Conservation (phyloP, 768 basidiomycete genomes). For the Naganishia vishniacii region DNA sequence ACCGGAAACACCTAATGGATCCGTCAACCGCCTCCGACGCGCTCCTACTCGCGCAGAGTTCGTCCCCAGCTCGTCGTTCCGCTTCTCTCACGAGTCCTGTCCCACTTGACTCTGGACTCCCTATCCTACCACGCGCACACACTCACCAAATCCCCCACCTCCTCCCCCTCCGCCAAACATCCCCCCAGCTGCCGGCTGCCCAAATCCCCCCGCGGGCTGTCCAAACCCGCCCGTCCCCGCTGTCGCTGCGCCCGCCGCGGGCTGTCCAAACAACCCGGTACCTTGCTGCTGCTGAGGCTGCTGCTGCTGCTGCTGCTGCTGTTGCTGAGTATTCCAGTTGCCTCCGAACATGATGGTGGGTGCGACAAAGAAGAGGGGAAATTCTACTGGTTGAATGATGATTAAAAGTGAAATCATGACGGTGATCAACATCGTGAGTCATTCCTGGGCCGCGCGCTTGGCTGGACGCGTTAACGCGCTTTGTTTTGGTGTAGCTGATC, state of each 20-base stretch:
- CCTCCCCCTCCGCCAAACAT: slow-evolving; percentile 18
- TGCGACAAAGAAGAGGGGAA: background rate
- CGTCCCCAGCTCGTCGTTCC: too few relatives aligned
- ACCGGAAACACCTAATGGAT: too few relatives aligned
- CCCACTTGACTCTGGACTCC: background rate
- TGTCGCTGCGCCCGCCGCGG: slow-evolving; percentile 37
- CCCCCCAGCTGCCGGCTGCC: slow-evolving; percentile 15
- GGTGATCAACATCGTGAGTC: background rate
- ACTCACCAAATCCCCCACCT: slow-evolving; percentile 41
- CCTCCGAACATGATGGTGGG: slow-evolving; percentile 21
- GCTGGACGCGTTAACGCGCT: too few relatives aligned
- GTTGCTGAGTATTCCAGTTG: slow-evolving; percentile 18
- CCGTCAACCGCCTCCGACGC: too few relatives aligned
- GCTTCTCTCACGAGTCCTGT: background rate
- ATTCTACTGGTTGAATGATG: background rate
- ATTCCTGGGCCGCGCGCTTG: too few relatives aligned
- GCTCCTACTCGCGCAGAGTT: too few relatives aligned
- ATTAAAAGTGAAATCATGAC: background rate
- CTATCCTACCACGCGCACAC: background rate
- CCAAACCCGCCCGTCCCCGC: background rate
- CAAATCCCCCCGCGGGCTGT: background rate
- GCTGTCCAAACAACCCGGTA: slow-evolving; percentile 19
- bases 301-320: slow-evolving; percentile 25
- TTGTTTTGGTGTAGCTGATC: too few relatives aligned
- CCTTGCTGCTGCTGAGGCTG: slow-evolving; percentile 25